Conservation (phyloP, 1,284 basidiomycete genomes). For the Gomphus bonarii region DNA sequence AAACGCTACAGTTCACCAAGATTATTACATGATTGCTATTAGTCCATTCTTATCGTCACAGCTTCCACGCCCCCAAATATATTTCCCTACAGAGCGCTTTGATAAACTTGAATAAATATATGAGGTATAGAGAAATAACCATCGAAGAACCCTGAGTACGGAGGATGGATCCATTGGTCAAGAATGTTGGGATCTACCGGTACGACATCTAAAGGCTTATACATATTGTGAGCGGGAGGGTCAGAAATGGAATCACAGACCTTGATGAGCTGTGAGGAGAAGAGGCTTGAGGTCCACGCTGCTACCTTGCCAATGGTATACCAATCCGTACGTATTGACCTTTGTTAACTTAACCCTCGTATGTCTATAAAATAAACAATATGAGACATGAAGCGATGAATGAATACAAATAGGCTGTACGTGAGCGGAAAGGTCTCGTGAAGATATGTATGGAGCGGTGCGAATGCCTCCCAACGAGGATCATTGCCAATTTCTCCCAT, state of each 20-base stretch:
- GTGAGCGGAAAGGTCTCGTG: conserved; percentile 35
- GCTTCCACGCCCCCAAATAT: conserved; percentile 55
- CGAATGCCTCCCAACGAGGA: conserved; percentile 42
- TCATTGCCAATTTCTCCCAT: conserved; percentile 40
- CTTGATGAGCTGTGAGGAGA: conserved; percentile 60
- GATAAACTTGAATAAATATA: not conserved
- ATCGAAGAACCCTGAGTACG: conserved; percentile 42
- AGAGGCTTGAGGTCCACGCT: conserved; percentile 50
- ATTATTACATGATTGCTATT: conserved; percentile 42
- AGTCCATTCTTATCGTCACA: conserved; percentile 54
- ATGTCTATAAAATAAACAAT: conserved; percentile 31
- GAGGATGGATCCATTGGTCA: conserved; percentile 44
- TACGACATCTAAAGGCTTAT: conserved; percentile 34
- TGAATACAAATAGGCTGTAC: conserved; percentile 25
- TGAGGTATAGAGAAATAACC: conserved; percentile 18
- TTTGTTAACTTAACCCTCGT: conserved; percentile 38
- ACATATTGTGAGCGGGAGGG: not conserved
- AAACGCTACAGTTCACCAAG: not conserved
- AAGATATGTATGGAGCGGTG: conserved; percentile 39
- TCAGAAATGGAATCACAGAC: conserved; percentile 20
- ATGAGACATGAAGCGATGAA: conserved; percentile 23
- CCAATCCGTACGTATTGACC: conserved; percentile 55
- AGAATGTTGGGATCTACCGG: conserved; percentile 44
- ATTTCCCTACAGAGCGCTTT: conserved; percentile 25
- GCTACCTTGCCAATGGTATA: conserved; percentile 55